Evolutionary conservation across 495 filamentous ascomycete genomes (phyloP).

Genomic region (Thermothielavioides terrestris): DNA sequence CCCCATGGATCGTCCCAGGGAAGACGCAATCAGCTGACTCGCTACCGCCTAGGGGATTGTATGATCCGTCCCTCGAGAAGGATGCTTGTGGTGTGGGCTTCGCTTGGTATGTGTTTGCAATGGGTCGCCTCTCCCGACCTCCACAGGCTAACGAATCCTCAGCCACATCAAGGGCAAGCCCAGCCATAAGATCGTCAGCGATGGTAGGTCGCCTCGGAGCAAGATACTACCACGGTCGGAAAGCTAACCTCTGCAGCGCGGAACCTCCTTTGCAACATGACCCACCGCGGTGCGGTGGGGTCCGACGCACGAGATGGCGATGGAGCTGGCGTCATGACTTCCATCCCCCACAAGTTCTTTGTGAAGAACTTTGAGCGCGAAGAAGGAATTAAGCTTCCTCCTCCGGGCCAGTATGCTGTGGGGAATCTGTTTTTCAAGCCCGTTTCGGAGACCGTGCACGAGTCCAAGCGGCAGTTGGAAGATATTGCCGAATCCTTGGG

Average conservation of each 20-base stretch:
- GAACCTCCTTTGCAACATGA: conserved; percentile 98
- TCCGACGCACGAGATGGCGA: conserved; percentile 97
- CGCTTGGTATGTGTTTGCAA: conserved; percentile 67
- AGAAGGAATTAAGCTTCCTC: conserved; percentile 75
- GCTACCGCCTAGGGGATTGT: conserved; percentile 55
- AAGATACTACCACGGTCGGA: background rate
- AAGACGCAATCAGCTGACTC: conserved; percentile 2
- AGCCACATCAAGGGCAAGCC: conserved; percentile 96
- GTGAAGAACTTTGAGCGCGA: conserved; percentile 95
- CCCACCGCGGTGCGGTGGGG: conserved; percentile 95
- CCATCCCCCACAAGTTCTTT: conserved; percentile 98
- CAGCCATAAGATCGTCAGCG: conserved; percentile 98
- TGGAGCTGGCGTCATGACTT: conserved; percentile 98
- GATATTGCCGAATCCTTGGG: conserved; percentile 81
- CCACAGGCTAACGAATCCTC: conserved; percentile 3
- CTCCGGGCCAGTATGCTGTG: conserved; percentile 88
- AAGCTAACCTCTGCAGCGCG: conserved; percentile 49
- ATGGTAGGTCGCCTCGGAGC: conserved; percentile 66
- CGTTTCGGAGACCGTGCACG: conserved; percentile 73
- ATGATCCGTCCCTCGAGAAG: conserved; percentile 93
- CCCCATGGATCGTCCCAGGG: background rate
- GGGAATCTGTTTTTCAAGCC: conserved; percentile 99
- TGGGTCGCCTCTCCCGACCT: background rate
- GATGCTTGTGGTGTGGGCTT: conserved; percentile 99
- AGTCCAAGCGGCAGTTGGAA: conserved; percentile 83